These are phyloP conservation scores for Xylariaceae sp. DNA, from an alignment of 2,329 filamentous ascomycete species.

Conservation along the genomic window DNA sequence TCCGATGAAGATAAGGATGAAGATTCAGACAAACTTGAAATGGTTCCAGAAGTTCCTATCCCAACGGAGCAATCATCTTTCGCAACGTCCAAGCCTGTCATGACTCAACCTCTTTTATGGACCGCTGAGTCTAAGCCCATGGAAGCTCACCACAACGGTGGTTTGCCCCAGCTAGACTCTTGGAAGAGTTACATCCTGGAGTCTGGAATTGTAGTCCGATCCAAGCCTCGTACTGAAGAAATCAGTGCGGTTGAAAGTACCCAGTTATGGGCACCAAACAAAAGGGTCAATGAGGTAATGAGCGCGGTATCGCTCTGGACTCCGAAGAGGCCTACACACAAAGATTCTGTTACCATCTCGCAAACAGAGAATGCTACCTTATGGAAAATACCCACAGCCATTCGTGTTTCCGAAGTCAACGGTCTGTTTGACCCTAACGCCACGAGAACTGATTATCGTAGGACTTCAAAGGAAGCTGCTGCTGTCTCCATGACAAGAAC, in stretches of 20 bases:
- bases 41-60: slow-evolving; percentile 33
- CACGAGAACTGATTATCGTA: slow-evolving; percentile 21
- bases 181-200: slow-evolving; percentile 41
- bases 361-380: slow-evolving; percentile 1
- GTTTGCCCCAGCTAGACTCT: slow-evolving; percentile 42
- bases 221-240: slow-evolving; percentile 34
- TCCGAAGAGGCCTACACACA: background rate
- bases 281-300: background rate
- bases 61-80: slow-evolving; percentile 37
- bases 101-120: slow-evolving; percentile 23
- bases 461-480: slow-evolving; percentile 25
- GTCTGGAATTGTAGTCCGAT: slow-evolving; percentile 31
- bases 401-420: slow-evolving; percentile 11
- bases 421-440: slow-evolving; percentile 25
- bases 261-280: slow-evolving; percentile 38
- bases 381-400: slow-evolving; percentile 19
- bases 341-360: background rate
- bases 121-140: slow-evolving; percentile 13
- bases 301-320: slow-evolving; percentile 19
- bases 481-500: slow-evolving; percentile 15
- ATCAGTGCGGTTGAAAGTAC: slow-evolving; percentile 40
- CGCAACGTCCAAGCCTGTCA: background rate
- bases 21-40: slow-evolving; percentile 30
- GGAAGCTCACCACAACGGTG: slow-evolving; percentile 13
- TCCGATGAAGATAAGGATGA: slow-evolving; percentile 37